Percentiles rank a stretch among this genome's conserved stretches.
These are phyloP conservation scores for Penicillium arizonense DNA, from an alignment of 495 filamentous ascomycete species.

Conservation along the genomic window DNA sequence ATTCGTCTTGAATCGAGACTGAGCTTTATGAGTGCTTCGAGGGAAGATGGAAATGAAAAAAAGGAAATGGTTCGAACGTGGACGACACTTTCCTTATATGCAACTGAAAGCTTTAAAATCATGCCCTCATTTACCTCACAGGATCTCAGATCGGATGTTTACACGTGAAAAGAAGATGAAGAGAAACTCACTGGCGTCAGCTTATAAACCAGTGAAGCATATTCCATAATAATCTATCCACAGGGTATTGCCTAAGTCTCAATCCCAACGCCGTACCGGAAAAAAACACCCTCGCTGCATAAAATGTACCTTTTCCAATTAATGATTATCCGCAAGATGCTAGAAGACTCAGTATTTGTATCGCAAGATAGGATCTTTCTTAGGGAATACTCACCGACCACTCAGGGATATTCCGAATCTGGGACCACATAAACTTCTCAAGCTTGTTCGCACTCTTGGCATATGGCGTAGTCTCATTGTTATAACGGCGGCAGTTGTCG, in stretches of 20 bases:
- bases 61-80: no score
- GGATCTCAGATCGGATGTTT: no score
- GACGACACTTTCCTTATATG: no score
- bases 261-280: slow-evolving; percentile 20
- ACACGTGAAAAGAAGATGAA: background rate
- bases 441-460: slow-evolving; percentile 93
- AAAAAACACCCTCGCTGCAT: slow-evolving; percentile 18
- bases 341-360: slow-evolving; percentile 12
- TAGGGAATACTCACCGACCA: slow-evolving; percentile 68
- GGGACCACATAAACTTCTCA: slow-evolving; percentile 95
- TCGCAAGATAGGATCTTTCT: background rate
- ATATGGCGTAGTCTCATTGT: slow-evolving; percentile 93
- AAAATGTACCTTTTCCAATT: background rate
- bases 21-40: no score
- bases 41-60: no score
- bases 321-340: slow-evolving; percentile 51
- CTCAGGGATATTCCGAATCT: slow-evolving; percentile 91
- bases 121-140: no score
- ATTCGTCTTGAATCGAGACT: no score
- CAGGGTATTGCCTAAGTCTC: slow-evolving; percentile 25
- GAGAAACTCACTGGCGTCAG: slow-evolving; percentile 1
- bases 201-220: slow-evolving; percentile 1
- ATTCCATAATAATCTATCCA: slow-evolving; percentile 17
- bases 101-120: no score
- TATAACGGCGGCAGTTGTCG: slow-evolving; percentile 92